These are phyloP conservation scores for Fusarium nematophilum DNA, from an alignment of 2,329 filamentous ascomycete species.

Conservation along the genomic window DNA sequence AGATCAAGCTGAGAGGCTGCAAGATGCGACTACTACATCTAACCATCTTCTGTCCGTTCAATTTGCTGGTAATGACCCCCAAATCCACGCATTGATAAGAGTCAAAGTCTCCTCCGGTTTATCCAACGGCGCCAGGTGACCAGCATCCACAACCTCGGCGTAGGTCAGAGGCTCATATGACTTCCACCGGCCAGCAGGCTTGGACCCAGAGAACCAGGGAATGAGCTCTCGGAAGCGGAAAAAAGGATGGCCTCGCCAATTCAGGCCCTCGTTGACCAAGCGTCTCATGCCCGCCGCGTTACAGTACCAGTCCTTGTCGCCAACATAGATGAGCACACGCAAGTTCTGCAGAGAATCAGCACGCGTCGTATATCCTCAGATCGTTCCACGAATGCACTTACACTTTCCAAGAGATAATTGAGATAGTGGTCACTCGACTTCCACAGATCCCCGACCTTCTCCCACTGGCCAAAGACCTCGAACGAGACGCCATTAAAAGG, in stretches of 20 bases:
- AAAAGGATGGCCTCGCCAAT: neutral
- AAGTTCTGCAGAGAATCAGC: no score
- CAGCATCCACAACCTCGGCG: conserved; percentile 5
- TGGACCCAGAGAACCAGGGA: neutral
- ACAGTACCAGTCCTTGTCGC: conserved; percentile 7
- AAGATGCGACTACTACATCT: no score
- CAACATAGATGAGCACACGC: conserved; percentile 10
- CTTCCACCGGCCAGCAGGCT: conserved; percentile 6
- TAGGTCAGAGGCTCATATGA: conserved; percentile 5
- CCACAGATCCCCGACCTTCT: no score
- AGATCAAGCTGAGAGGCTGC: no score
- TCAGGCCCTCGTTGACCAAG: no score
- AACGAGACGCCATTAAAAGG: no score
- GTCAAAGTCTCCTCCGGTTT: conserved; percentile 6
- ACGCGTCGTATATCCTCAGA: no score
- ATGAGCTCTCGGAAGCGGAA: neutral
- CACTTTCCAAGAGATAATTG: no score
- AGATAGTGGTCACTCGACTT: no score
- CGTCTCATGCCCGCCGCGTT: conserved; percentile 6
- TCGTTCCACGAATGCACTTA: no score
- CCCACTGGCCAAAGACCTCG: no score
- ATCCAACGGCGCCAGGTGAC: conserved; percentile 4
- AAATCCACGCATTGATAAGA: conserved; percentile 11
- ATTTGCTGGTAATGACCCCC: neutral
- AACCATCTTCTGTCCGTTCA: no score